Conservation (phyloP, 768 basidiomycete species). For the Lentinula lateritia region DNA sequence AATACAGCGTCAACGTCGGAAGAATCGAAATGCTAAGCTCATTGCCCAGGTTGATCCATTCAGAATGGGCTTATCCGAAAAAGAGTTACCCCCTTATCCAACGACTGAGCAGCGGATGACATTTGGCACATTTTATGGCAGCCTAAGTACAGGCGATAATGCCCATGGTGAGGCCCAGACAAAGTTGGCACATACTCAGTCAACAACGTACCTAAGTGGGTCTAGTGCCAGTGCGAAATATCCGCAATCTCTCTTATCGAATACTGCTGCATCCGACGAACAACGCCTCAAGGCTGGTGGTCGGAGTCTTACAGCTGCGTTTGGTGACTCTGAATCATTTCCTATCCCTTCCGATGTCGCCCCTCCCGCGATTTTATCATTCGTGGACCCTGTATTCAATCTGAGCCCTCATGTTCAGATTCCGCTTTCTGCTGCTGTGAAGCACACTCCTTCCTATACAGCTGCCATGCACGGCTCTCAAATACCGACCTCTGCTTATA, state of each 20-base stretch:
- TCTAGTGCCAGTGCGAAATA: background rate
- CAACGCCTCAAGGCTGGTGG: background rate
- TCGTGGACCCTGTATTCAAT: constrained; percentile 20
- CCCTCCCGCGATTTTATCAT: constrained; percentile 18
- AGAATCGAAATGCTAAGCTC: constrained; percentile 32
- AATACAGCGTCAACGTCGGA: constrained; percentile 36
- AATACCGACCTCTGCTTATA: background rate
- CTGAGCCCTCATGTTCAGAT: background rate
- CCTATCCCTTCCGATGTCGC: background rate
- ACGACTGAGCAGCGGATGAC: constrained; percentile 50
- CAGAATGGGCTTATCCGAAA: constrained; percentile 38
- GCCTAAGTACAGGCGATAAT: constrained; percentile 14
- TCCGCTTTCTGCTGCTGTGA: background rate
- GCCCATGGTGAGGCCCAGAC: background rate
- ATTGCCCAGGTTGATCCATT: constrained; percentile 54
- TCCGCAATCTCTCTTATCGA: background rate
- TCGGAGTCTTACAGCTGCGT: constrained; percentile 19
- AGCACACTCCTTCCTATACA: background rate
- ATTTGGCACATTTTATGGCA: constrained; percentile 26
- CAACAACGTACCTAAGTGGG: background rate
- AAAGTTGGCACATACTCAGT: background rate
- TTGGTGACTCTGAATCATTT: constrained; percentile 13
- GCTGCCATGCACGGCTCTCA: background rate
- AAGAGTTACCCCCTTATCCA: constrained; percentile 36
- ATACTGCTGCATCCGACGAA: background rate